Percentiles rank a stretch among this genome's conserved stretches.
These are phyloP conservation scores for Chytriomyces sp. DNA, from an alignment of 192 early-diverging fungal species.

Conservation along the genomic window DNA sequence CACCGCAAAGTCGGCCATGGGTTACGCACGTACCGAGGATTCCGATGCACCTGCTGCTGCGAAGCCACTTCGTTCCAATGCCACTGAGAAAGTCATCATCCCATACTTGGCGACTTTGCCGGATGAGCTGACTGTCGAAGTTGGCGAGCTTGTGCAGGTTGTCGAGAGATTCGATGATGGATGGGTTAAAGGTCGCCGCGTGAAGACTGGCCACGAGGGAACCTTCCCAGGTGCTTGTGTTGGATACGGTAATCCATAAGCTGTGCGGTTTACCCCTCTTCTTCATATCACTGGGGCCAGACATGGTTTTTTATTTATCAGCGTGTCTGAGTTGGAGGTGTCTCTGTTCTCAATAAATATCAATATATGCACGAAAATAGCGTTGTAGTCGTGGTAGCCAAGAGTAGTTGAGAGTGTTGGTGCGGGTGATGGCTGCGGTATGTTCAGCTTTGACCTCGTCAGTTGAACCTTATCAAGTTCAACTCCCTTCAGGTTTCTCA, in stretches of 20 bases:
- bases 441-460: too few relatives aligned
- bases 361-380: too few relatives aligned
- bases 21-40: not conserved
- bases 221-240: not conserved
- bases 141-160: not conserved
- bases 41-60: not conserved
- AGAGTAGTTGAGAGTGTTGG: too few relatives aligned
- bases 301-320: too few relatives aligned
- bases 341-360: too few relatives aligned
- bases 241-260: not conserved
- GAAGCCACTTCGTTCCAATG: not conserved
- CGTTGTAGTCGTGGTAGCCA: too few relatives aligned
- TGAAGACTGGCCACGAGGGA: not conserved
- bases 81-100: not conserved
- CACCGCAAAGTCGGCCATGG: not conserved
- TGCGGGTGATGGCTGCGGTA: too few relatives aligned
- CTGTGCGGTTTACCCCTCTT: too few relatives aligned
- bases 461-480: too few relatives aligned
- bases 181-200: not conserved
- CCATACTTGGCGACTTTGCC: not conserved
- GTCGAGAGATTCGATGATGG: conserved; percentile 5
- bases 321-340: too few relatives aligned
- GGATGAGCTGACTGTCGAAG: conserved; percentile 7
- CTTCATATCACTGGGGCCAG: too few relatives aligned
- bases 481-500: too few relatives aligned